phyloP scores from a whole-genome alignment of 2,329 filamentous ascomycete genomes.

The Colletotrichum gigasporum region DNA sequence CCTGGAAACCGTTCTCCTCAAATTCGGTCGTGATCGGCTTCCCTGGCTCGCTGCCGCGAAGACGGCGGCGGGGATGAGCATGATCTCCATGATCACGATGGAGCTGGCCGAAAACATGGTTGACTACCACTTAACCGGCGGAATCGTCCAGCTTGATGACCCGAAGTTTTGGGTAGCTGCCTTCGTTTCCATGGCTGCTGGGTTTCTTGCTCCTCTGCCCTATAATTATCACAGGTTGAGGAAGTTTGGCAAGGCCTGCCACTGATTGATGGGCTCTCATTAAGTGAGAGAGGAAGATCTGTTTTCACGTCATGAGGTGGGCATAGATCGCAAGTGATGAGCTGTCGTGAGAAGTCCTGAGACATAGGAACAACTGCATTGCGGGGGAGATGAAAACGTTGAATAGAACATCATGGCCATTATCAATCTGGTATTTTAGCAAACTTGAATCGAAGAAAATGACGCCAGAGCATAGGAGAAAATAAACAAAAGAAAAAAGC shows the following conservation, averaged over 20 bases:
- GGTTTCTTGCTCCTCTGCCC: slow-evolving; percentile 59
- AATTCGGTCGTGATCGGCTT: slow-evolving; percentile 56
- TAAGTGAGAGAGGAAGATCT: too few relatives aligned
- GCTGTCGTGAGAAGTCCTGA: too few relatives aligned
- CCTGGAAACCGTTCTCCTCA: slow-evolving; percentile 62
- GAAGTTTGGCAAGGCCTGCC: slow-evolving; percentile 58
- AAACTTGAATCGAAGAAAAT: too few relatives aligned
- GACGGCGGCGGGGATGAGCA: slow-evolving; percentile 67
- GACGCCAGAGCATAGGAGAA: too few relatives aligned
- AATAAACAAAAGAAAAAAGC: too few relatives aligned
- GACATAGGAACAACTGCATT: too few relatives aligned
- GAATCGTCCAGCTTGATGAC: slow-evolving; percentile 54
- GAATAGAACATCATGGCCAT: too few relatives aligned
- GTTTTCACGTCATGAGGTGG: too few relatives aligned
- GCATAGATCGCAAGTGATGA: too few relatives aligned
- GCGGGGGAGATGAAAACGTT: too few relatives aligned
- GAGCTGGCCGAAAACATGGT: slow-evolving; percentile 63
- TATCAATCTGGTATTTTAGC: too few relatives aligned
- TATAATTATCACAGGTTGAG: slow-evolving; percentile 62
- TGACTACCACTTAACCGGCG: slow-evolving; percentile 64
- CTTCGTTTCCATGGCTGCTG: slow-evolving; percentile 50
- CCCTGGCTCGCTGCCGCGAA: slow-evolving; percentile 55
- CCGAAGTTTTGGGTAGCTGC: slow-evolving; percentile 63
- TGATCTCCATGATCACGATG: slow-evolving; percentile 69
- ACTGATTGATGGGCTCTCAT: too few relatives aligned